Percentiles rank a stretch among this genome's conserved stretches.
Conservation (phyloP, 2,329 filamentous ascomycete genomes). For the Penicillium sp. region DNA sequence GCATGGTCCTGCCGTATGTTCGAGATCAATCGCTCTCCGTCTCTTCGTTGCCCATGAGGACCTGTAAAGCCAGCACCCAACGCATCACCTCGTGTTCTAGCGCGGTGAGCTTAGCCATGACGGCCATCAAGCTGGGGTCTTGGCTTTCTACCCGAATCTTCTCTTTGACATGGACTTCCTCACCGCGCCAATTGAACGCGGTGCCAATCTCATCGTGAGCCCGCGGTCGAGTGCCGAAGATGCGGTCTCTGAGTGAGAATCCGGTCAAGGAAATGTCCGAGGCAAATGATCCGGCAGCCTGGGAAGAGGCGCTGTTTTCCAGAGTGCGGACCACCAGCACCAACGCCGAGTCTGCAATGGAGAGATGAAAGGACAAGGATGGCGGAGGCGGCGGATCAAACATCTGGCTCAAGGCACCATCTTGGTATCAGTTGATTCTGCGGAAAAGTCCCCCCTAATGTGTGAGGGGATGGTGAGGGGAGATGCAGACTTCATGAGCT, state of each 20-base stretch:
- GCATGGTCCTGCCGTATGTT: too few species aligned
- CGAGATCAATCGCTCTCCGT: conserved; percentile 28
- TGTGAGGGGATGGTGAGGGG: not conserved
- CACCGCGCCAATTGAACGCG: conserved; percentile 62
- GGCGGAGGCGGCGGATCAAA: conserved; percentile 60
- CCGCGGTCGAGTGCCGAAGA: conserved; percentile 48
- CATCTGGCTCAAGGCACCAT: conserved; percentile 25
- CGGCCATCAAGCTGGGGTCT: conserved; percentile 76
- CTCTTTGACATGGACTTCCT: conserved; percentile 78
- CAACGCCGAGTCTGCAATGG: conserved; percentile 63
- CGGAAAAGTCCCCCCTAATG: too few species aligned
- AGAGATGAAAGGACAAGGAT: conserved; percentile 66
- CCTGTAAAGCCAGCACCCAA: conserved; percentile 64
- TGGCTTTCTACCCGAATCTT: conserved; percentile 85
- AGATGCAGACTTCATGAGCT: conserved; percentile 17
- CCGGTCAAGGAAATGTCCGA: conserved; percentile 57
- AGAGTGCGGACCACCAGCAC: conserved; percentile 65
- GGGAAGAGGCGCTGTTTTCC: conserved; percentile 55
- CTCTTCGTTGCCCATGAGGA: conserved; percentile 66
- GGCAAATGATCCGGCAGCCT: conserved; percentile 61
- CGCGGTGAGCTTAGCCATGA: conserved; percentile 75
- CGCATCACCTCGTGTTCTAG: conserved; percentile 66
- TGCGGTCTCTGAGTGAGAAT: conserved; percentile 53
- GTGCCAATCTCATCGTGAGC: conserved; percentile 77
- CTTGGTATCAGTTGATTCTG: not conserved